phyloP scores from a whole-genome alignment of 176 grass and related monocot species.

The Bromus sterilis region DNA sequence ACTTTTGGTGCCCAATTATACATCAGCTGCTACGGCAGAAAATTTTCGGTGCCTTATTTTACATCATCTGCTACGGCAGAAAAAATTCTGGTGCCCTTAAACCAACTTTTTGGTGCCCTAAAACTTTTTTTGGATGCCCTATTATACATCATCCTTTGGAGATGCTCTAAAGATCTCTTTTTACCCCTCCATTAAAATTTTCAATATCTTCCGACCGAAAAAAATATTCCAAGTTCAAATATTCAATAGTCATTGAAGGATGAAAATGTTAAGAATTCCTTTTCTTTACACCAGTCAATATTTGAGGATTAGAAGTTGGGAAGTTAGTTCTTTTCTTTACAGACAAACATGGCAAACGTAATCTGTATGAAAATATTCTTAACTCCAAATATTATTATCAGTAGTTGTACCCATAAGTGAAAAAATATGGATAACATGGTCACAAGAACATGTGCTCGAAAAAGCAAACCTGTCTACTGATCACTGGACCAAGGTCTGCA shows the following conservation, averaged over 20 bases:
- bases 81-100: too few relatives aligned
- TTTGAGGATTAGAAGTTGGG: neutral
- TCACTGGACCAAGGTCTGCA: constrained; percentile 91
- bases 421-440: neutral
- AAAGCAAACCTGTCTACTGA: constrained; percentile 69
- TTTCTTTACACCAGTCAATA: neutral
- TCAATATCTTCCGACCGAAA: neutral
- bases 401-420: neutral
- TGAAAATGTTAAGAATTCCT: neutral
- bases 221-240: neutral
- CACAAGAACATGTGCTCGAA: neutral
- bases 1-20: too few relatives aligned
- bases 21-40: too few relatives aligned
- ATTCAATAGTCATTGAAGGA: neutral
- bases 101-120: too few relatives aligned
- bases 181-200: neutral
- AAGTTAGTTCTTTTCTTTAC: neutral
- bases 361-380: neutral
- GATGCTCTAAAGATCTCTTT: neutral
- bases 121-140: too few relatives aligned
- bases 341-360: neutral
- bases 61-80: too few relatives aligned
- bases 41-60: too few relatives aligned
- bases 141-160: too few relatives aligned
- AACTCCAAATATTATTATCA: neutral